A percentile compares a stretch with the other conserved stretches of the same genome.
Evolutionary conservation across 164 flowering plant species (phyloP).

Genomic region (Vitis vinifera): ASM3070453v1 NC_081817.1:642001-642500

Average conservation of each 20-base stretch:
- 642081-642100: constrained; percentile 86
- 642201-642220: constrained; percentile 29
- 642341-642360: constrained; percentile 59
- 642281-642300: constrained; percentile 51
- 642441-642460: constrained; percentile 21
- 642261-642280: constrained; percentile 14
- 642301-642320: constrained; percentile 56
- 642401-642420: constrained; percentile 61
- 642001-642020: too few species aligned
- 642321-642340: constrained; percentile 50
- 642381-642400: constrained; percentile 28
- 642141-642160: constrained; percentile 47
- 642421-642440: constrained; percentile 46
- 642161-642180: constrained; percentile 74
- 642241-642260: constrained; percentile 19
- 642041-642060: constrained; percentile 39
- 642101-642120: constrained; percentile 51
- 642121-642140: constrained; percentile 31
- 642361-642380: constrained; percentile 53
- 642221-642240: constrained; percentile 40
- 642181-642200: constrained; percentile 59
- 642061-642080: constrained; percentile 28
- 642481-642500: constrained; percentile 30
- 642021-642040: constrained; percentile 20
- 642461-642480: constrained; percentile 61